phyloP scores from a whole-genome alignment of 2,329 filamentous ascomycete species.

The Daldinia sp. region DNA sequence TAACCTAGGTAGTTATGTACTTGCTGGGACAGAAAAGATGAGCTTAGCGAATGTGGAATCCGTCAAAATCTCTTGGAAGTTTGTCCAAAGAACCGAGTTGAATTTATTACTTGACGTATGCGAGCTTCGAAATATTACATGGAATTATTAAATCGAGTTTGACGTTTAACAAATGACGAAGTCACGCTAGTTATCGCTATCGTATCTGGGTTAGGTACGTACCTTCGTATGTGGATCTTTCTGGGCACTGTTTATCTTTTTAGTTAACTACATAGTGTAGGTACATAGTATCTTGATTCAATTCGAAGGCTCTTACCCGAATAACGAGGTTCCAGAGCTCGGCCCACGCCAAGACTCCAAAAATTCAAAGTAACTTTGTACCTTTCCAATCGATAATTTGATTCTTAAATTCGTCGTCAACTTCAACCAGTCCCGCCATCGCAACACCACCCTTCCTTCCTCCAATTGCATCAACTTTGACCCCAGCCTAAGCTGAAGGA shows the following conservation, averaged over 20 bases:
- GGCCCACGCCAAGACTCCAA: constrained; percentile 20
- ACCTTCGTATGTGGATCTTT: constrained; percentile 3
- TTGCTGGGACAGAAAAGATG: not conserved
- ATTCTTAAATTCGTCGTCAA: constrained; percentile 6
- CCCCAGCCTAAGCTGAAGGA: constrained; percentile 49
- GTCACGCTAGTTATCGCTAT: constrained; percentile 27
- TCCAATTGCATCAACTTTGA: not conserved
- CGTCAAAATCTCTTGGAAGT: not conserved
- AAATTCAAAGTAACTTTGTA: constrained; percentile 28
- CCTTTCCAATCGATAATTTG: constrained; percentile 11
- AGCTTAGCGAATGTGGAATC: not conserved
- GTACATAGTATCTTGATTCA: too few species aligned
- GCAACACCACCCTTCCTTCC: not conserved
- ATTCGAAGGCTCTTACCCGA: too few species aligned
- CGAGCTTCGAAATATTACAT: not conserved
- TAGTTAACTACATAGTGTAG: too few species aligned
- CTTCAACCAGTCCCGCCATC: not conserved
- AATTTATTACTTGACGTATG: not conserved
- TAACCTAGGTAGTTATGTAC: too few species aligned
- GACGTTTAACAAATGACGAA: constrained; percentile 25
- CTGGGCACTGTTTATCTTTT: too few species aligned
- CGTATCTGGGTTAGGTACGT: not conserved
- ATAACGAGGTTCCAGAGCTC: too few species aligned
- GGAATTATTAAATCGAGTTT: constrained; percentile 6
- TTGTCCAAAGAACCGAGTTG: constrained; percentile 6